Evolutionary conservation across 805 yeast genomes (phyloP).

Genomic region (Candida sphagnicola): DNA sequence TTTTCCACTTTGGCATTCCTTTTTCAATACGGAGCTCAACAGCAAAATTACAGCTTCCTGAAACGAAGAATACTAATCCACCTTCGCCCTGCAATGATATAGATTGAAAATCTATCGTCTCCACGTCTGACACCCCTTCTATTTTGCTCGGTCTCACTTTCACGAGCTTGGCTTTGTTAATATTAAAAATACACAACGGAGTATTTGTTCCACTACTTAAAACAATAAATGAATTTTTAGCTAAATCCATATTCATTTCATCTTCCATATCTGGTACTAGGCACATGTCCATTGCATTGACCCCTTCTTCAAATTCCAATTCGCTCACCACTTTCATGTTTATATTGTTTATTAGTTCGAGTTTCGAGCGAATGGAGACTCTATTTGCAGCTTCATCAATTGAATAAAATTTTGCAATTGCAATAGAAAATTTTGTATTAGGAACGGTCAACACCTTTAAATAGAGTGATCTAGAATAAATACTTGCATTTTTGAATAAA

Average conservation of each 20-base stretch:
- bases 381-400: conserved; percentile 4
- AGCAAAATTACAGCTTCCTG: conserved; percentile 15
- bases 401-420: conserved; percentile 10
- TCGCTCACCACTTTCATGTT: conserved; percentile 11
- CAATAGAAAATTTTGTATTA: conserved; percentile 9
- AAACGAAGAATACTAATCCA: conserved; percentile 10
- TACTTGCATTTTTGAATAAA: conserved; percentile 7
- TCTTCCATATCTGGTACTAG: conserved; percentile 4
- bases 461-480: conserved; percentile 14
- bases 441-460: conserved; percentile 13
- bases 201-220: conserved; percentile 10
- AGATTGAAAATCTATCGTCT: conserved; percentile 12
- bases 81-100: conserved; percentile 11
- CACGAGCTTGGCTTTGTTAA: conserved; percentile 10
- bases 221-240: conserved; percentile 11
- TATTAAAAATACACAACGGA: conserved; percentile 1
- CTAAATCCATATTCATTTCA: not conserved
- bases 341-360: conserved; percentile 13
- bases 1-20: conserved; percentile 7
- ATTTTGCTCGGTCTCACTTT: conserved; percentile 9
- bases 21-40: conserved; percentile 4
- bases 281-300: conserved; percentile 18
- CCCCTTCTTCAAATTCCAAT: conserved; percentile 7
- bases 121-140: conserved; percentile 6
- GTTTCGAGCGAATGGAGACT: conserved; percentile 9